A percentile compares a stretch with the other conserved stretches of the same genome.
Evolutionary conservation across 306 rosid genomes (phyloP).

Genomic region (Rosa multiflora): DNA sequence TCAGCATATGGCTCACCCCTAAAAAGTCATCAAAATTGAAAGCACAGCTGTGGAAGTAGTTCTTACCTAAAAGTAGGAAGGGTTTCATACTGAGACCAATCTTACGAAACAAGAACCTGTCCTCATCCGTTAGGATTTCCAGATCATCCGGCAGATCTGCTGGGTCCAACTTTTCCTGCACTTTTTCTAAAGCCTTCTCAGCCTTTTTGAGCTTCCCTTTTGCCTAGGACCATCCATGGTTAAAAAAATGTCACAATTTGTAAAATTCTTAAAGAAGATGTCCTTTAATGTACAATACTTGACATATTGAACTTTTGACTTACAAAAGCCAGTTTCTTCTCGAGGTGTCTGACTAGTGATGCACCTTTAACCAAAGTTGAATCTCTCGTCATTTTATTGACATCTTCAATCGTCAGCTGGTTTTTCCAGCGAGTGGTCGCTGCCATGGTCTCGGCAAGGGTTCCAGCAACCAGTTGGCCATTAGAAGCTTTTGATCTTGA

Average conservation of each 20-base stretch:
- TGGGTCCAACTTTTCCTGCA: conserved; percentile 64
- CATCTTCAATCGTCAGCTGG: conserved; percentile 52
- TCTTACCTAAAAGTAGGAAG: conserved; percentile 71
- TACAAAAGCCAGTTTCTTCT: conserved; percentile 66
- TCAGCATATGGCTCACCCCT: conserved; percentile 18
- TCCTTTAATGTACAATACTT: background rate
- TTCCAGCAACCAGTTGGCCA: conserved; percentile 68
- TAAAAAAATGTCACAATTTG: conserved; percentile 30
- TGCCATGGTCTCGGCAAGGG: conserved; percentile 86
- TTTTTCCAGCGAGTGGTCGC: conserved; percentile 86
- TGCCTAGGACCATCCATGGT: conserved; percentile 53
- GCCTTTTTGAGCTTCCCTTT: conserved; percentile 68
- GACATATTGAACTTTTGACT: conserved; percentile 37
- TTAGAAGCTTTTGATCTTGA: conserved; percentile 43
- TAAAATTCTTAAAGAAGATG: background rate
- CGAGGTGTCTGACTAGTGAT: conserved; percentile 51
- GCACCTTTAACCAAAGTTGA: conserved; percentile 52
- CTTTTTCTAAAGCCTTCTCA: conserved; percentile 67
- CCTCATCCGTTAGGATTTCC: conserved; percentile 80
- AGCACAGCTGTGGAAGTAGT: conserved; percentile 28
- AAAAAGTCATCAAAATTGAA: conserved; percentile 26
- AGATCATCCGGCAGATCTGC: conserved; percentile 80
- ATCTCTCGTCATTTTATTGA: conserved; percentile 68
- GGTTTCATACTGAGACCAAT: conserved; percentile 96
- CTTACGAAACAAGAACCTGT: conserved; percentile 80